Conservation (phyloP, 2,329 filamentous ascomycete species). For the Ophiostoma novo-ulmi region DNA sequence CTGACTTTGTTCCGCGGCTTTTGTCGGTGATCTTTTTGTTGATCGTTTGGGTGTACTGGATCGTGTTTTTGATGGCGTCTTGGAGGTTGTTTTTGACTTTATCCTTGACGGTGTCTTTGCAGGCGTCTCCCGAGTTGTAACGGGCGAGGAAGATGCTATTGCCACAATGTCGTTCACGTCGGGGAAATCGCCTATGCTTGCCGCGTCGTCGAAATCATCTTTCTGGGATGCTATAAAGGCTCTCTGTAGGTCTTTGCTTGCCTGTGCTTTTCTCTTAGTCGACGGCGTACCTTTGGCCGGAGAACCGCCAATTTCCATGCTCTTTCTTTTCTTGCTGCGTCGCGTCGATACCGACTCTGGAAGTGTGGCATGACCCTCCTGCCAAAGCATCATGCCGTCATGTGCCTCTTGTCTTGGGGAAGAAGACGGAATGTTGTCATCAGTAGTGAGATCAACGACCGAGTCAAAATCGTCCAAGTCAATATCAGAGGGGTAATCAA, state of each 20-base stretch:
- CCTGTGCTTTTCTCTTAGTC: background rate
- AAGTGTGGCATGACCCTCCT: slow-evolving; percentile 39
- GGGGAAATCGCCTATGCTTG: slow-evolving; percentile 45
- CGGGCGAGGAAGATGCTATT: slow-evolving; percentile 38
- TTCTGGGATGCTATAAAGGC: slow-evolving; percentile 19
- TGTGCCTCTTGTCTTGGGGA: slow-evolving; percentile 21
- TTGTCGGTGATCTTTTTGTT: background rate
- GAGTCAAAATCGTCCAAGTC: slow-evolving; percentile 32
- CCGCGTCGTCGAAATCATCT: slow-evolving; percentile 31
- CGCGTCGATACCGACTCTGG: slow-evolving; percentile 36
- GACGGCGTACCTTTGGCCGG: slow-evolving; percentile 12
- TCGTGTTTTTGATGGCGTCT: background rate
- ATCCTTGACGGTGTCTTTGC: background rate
- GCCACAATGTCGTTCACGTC: slow-evolving; percentile 47
- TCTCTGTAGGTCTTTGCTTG: slow-evolving; percentile 30
- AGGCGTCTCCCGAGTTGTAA: slow-evolving; percentile 23
- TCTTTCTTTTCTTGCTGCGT: slow-evolving; percentile 50
- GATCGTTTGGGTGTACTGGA: background rate
- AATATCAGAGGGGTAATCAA: slow-evolving; percentile 29
- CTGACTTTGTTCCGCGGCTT: background rate
- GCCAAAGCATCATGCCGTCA: slow-evolving; percentile 41
- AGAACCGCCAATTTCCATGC: slow-evolving; percentile 38
- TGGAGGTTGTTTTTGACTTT: background rate
- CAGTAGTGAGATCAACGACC: slow-evolving; percentile 36
- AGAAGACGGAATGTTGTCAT: slow-evolving; percentile 28